A percentile compares a stretch with the other conserved stretches of the same genome.
These are phyloP conservation scores for Saccharomyces paradoxus DNA, from an alignment of 805 yeast species.

Conservation along the genomic window DNA sequence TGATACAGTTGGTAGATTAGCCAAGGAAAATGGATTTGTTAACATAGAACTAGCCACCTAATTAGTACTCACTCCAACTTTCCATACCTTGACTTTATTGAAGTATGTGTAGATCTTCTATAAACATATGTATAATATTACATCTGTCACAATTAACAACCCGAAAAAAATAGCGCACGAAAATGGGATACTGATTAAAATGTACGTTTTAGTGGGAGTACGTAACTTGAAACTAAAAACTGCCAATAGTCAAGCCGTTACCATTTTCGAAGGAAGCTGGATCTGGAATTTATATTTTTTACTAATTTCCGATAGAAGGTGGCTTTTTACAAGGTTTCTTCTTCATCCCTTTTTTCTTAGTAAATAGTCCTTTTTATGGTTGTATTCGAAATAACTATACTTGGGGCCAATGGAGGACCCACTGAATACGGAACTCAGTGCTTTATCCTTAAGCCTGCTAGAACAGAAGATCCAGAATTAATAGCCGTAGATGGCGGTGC, in stretches of 20 bases:
- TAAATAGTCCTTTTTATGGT: conserved; percentile 3
- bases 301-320: neutral
- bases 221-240: neutral
- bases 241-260: neutral
- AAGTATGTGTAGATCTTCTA: neutral
- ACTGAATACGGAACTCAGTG: conserved; percentile 62
- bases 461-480: conserved; percentile 28
- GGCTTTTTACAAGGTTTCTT: neutral
- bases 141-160: neutral
- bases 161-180: neutral
- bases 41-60: neutral
- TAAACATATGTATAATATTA: neutral
- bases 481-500: conserved; percentile 75
- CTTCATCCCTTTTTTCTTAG: neutral
- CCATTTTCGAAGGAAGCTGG: neutral
- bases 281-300: neutral
- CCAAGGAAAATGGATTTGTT: neutral
- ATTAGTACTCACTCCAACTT: neutral
- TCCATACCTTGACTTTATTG: neutral
- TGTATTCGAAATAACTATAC: conserved; percentile 50
- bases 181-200: neutral
- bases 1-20: neutral
- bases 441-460: conserved; percentile 52
- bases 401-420: conserved; percentile 87
- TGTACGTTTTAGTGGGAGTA: neutral